Evolutionary conservation across 2,329 filamentous ascomycete species (phyloP).

Genomic region (Bipolaris bicolor): DNA sequence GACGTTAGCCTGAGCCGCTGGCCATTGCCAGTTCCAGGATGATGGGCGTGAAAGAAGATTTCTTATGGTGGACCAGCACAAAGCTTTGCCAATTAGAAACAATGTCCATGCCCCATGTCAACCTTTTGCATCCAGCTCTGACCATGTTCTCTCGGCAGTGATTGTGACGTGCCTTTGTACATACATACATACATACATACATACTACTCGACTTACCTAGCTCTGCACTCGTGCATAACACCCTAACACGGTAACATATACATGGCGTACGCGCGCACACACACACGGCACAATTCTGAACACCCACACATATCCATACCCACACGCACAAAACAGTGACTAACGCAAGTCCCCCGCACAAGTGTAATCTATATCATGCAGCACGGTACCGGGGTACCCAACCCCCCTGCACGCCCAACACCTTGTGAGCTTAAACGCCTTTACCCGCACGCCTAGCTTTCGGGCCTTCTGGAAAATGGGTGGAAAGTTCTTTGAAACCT

Average conservation of each 20-base stretch:
- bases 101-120: too few relatives aligned
- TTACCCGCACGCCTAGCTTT: constrained; percentile 11
- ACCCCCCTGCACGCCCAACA: constrained; percentile 4
- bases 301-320: neutral
- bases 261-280: neutral
- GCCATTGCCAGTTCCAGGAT: neutral
- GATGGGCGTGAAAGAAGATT: neutral
- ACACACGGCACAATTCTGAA: neutral
- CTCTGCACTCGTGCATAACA: neutral
- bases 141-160: neutral
- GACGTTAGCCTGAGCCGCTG: constrained; percentile 12
- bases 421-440: constrained; percentile 5
- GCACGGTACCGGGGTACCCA: neutral
- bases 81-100: neutral
- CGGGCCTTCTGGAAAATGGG: constrained; percentile 12
- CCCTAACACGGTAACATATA: constrained; percentile 1
- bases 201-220: neutral
- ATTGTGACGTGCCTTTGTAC: neutral
- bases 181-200: too few relatives aligned
- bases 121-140: neutral
- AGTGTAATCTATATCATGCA: constrained; percentile 13
- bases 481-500: constrained; percentile 5
- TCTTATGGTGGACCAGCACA: neutral
- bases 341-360: constrained; percentile 5
- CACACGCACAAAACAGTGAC: neutral